phyloP scores from a whole-genome alignment of 495 filamentous ascomycete species.

The Podospora comata region DNA sequence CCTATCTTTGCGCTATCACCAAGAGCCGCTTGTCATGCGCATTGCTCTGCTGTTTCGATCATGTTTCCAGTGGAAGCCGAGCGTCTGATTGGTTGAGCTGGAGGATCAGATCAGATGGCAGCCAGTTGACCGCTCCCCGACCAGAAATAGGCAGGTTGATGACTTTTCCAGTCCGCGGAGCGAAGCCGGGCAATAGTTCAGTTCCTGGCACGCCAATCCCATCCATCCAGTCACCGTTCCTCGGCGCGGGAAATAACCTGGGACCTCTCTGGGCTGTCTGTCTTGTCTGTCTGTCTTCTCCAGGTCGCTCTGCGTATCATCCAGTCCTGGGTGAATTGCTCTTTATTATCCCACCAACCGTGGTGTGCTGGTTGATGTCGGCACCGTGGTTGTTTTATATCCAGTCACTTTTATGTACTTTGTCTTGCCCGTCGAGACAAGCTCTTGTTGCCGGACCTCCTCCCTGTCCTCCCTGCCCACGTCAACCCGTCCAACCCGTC shows the following conservation, averaged over 20 bases:
- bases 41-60: not conserved
- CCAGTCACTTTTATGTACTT: no score
- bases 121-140: constrained; percentile 7
- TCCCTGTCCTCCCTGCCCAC: constrained; percentile 25
- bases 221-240: constrained; percentile 13
- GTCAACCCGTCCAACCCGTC: constrained; percentile 19
- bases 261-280: not conserved
- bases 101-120: not conserved
- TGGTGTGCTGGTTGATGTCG: not conserved
- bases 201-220: constrained; percentile 14
- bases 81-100: no score
- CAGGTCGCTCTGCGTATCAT: constrained; percentile 13
- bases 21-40: not conserved
- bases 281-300: not conserved
- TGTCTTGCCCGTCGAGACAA: not conserved
- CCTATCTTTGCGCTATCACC: not conserved
- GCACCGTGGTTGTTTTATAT: no score
- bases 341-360: constrained; percentile 28
- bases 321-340: constrained; percentile 10
- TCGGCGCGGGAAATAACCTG: not conserved
- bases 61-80: not conserved
- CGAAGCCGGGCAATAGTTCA: not conserved
- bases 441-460: constrained; percentile 17
- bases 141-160: not conserved
- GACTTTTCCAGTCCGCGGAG: constrained; percentile 4